Base-by-base conservation (phyloP, 164 flowering plant genomes). In the Tetrastigma voinierianum region DNA sequence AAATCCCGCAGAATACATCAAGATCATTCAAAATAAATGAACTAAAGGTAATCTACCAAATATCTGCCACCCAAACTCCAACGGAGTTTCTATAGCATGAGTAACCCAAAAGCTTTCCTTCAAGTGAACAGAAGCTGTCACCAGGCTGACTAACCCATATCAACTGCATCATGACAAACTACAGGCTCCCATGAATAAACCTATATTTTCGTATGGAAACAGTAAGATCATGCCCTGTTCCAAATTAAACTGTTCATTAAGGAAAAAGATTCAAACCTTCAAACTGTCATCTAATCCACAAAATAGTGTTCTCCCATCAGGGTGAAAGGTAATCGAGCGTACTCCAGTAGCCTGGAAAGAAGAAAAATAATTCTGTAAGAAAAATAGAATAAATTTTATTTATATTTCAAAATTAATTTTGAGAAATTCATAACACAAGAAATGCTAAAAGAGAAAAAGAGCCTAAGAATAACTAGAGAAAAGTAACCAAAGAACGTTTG, bases 151-250 rank as follows among this genome's bases (percentile, higher is more conserved):
- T 96, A 92, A 62, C 92, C 96, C 81, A 92, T 82, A 65, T 87
- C 89, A 74, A 92, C 78, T 62, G 86, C 53, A 74, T 90, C 94
- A 76, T 90, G 97, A 66, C 90, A 83, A 53, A 87, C 72, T 59
- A 92, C 83, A 67, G 97, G 97, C 76, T 92, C 97, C 97, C 97
- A 92, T 62, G 96, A 88, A 69, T 87, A 86, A 67, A 90, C 91
- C 97, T 92, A 65, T 52, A 72, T 32, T 72, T 64, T 20, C 32
- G 62, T 21, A 60, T 51, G 18, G 59, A 59, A 62, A 12, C 46
- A 32, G 51, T 65, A 9, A 57, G 12, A 16, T 2, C 13, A 16
- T 61, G 32, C 43, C 18, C 19, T 49, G 46, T 32, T 14, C 43
- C 58, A 59, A 10, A 24, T 25, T 12, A 20, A 46, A 51, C 32